Evolutionary conservation across 441 rosid genomes (phyloP), one percentile per base, ranked within the genome.

Genomic region (Bruguiera hainesii): DNA sequence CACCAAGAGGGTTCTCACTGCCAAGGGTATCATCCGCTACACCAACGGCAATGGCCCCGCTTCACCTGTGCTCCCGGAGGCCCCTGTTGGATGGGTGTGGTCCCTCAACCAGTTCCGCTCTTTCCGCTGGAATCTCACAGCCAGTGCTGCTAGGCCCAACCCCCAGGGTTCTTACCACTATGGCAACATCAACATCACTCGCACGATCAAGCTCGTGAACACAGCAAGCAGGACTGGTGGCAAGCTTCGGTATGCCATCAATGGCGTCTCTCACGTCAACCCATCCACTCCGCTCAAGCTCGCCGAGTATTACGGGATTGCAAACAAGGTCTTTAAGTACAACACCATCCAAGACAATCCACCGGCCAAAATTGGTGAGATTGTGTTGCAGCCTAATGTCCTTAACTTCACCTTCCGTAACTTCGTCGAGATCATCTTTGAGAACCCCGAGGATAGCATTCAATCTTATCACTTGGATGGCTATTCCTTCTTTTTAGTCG

Each of bases 91-190:
- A 0, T 86, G 89, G 91, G 88, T 79, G 19, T 88, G 91, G 94
- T 88, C 94, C 37, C 79, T 88, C 42, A 86, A 86, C 61, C 94
- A 88, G 77, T 86, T 86, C 76, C 82, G 93, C 26, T 76, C 93
- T 30, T 86, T 84, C 83, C 76, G 89, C 16, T 85, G 90, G 93
- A 87, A 87, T 78, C 76, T 87, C 13, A 85, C 93, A 3, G 83
- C 93, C 46, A 83, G 85, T 16, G 93, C 93, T 8, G 93, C 93
- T 55, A 82, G 91, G 75, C 93, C 91, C 56, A 86, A 86, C 65
- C 93, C 93, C 0, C 93, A 88, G 49, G 93, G 93, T 9, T 86
- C 93, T 0, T 88, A 79, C 89, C 89, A 86, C 56, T 88, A 88
- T 50, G 94, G 91, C 30, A 60, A 62, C 56, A 81, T 88, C 73